Percentiles rank a stretch among this genome's conserved stretches.
phyloP scores from a whole-genome alignment of 495 filamentous ascomycete species.

The Cladorrhinum samala region DNA sequence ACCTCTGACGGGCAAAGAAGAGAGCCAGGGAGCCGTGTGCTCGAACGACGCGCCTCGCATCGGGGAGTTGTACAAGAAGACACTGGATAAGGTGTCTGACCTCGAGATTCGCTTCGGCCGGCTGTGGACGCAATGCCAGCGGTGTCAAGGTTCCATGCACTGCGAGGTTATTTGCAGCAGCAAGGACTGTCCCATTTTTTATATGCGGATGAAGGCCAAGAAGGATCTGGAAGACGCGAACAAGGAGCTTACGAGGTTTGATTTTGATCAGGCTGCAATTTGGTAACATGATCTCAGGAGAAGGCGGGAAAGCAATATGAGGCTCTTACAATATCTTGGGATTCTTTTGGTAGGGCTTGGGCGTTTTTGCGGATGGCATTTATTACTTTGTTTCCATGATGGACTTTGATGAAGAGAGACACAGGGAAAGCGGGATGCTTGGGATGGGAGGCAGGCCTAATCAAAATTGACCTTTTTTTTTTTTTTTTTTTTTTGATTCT shows the following conservation, averaged over 20 bases:
- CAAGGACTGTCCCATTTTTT: constrained; percentile 97
- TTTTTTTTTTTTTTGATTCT: no score
- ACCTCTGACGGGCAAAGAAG: constrained; percentile 71
- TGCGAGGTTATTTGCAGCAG: constrained; percentile 96
- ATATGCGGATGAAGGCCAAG: constrained; percentile 99
- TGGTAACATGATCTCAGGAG: constrained; percentile 30
- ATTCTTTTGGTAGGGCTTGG: background rate
- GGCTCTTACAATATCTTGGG: background rate
- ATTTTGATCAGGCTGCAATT: constrained; percentile 61
- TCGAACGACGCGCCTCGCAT: constrained; percentile 74
- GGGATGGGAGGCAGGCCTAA: no score
- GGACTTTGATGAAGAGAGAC: no score
- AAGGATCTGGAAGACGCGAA: constrained; percentile 95
- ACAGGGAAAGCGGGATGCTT: no score
- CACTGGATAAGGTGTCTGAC: constrained; percentile 77
- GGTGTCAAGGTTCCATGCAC: constrained; percentile 96
- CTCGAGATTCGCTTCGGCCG: constrained; percentile 88
- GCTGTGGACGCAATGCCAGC: constrained; percentile 97
- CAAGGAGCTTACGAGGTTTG: constrained; percentile 86
- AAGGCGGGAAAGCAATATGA: background rate
- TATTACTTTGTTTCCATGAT: no score
- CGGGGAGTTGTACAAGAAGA: constrained; percentile 90
- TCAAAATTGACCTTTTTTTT: no score
- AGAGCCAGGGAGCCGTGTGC: constrained; percentile 83
- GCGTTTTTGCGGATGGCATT: no score